Evolutionary conservation across 2,329 filamentous ascomycete species (phyloP).

Genomic region (Trichoderma sp.): DNA sequence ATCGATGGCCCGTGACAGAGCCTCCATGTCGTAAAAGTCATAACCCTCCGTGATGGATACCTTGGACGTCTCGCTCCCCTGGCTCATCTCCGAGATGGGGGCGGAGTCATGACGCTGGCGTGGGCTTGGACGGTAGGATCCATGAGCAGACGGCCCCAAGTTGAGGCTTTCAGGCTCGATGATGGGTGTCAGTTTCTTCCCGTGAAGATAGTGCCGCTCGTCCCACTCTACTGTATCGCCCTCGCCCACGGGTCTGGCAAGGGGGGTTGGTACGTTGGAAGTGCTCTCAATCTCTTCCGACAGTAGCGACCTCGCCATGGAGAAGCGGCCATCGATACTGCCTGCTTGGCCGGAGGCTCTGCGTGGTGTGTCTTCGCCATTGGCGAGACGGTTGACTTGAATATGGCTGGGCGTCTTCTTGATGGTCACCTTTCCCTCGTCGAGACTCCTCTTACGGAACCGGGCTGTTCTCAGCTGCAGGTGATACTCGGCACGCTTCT

Average conservation of each 20-base stretch:
- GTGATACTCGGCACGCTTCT: constrained; percentile 60
- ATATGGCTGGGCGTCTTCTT: constrained; percentile 36
- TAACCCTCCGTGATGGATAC: constrained; percentile 62
- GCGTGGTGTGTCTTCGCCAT: constrained; percentile 46
- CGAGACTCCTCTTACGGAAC: constrained; percentile 41
- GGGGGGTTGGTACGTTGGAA: constrained; percentile 63
- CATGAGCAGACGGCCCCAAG: constrained; percentile 52
- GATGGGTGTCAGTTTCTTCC: constrained; percentile 51
- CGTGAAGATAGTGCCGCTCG: constrained; percentile 38
- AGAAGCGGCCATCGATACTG: constrained; percentile 40
- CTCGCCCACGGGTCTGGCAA: constrained; percentile 55
- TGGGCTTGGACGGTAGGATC: constrained; percentile 41
- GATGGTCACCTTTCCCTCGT: constrained; percentile 37
- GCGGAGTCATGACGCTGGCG: constrained; percentile 54
- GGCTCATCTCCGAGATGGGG: constrained; percentile 54
- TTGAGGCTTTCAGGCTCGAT: constrained; percentile 54
- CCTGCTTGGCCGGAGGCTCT: constrained; percentile 37
- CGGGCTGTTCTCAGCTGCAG: constrained; percentile 52
- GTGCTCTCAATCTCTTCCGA: constrained; percentile 63
- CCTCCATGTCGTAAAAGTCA: constrained; percentile 67
- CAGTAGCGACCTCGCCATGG: constrained; percentile 50
- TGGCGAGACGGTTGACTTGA: constrained; percentile 33
- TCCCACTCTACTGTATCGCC: constrained; percentile 34
- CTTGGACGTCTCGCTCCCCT: constrained; percentile 51
- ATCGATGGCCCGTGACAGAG: constrained; percentile 54